A percentile compares a stretch with the other conserved stretches of the same genome.
These are phyloP conservation scores for Geosmithia putterillii DNA, from an alignment of 2,329 filamentous ascomycete species.

Conservation along the genomic window DNA sequence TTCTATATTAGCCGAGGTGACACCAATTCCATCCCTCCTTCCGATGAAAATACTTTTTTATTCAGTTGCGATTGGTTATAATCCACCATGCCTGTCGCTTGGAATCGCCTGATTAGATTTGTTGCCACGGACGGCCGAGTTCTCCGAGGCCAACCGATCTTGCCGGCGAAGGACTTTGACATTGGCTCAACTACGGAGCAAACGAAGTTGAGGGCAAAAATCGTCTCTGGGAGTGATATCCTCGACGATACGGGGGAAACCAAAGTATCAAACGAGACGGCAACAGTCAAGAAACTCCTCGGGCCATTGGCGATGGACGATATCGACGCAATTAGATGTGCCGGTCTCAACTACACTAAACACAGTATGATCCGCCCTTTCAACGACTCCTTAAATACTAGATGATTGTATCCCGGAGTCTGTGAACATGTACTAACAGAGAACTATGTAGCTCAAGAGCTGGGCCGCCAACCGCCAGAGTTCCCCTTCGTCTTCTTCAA, in stretches of 20 bases:
- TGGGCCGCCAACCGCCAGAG: constrained; percentile 33
- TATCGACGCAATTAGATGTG: constrained; percentile 43
- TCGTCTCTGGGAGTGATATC: constrained; percentile 36
- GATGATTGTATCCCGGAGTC: background rate
- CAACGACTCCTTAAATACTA: background rate
- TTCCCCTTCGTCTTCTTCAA: constrained; percentile 40
- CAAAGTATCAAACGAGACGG: constrained; percentile 38
- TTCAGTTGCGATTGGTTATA: background rate
- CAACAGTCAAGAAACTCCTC: constrained; percentile 38
- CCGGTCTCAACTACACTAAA: constrained; percentile 47
- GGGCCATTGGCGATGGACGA: constrained; percentile 36
- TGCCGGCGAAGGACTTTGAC: constrained; percentile 29
- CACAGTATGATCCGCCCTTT: constrained; percentile 27
- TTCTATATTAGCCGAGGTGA: too few relatives aligned
- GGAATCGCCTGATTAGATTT: constrained; percentile 44
- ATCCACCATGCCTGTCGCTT: constrained; percentile 17
- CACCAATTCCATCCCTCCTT: too few relatives aligned
- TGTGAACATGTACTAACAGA: background rate
- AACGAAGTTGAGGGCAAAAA: constrained; percentile 35
- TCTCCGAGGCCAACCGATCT: constrained; percentile 39
- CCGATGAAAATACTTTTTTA: too few relatives aligned
- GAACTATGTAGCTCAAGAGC: constrained; percentile 30
- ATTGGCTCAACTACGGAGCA: constrained; percentile 31
- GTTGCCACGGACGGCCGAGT: constrained; percentile 34
- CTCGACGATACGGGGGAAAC: constrained; percentile 33